Evolutionary conservation across 352 stramenopile species (phyloP).

Genomic region (Globisporangium irregulare): DNA sequence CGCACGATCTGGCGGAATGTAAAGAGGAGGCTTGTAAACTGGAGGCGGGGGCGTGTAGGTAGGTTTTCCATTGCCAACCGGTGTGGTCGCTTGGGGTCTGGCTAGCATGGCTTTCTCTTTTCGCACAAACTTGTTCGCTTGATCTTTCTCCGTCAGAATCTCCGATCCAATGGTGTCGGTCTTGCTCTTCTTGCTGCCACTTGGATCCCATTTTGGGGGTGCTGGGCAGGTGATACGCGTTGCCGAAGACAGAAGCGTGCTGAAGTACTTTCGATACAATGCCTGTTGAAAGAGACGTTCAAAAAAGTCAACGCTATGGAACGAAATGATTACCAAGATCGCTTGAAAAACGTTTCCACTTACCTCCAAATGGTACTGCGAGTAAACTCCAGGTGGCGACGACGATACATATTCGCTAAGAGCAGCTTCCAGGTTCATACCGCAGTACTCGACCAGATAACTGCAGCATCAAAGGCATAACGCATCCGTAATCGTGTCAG

Average conservation of each 20-base stretch:
- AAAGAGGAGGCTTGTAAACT: slow-evolving; percentile 69
- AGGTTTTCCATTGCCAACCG: slow-evolving; percentile 24
- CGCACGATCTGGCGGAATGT: slow-evolving; percentile 61
- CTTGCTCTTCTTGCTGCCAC: slow-evolving; percentile 38
- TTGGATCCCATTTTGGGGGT: slow-evolving; percentile 64
- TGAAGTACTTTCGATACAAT: slow-evolving; percentile 82
- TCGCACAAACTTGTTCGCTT: slow-evolving; percentile 53
- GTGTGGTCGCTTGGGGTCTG: slow-evolving; percentile 20
- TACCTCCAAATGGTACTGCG: slow-evolving; percentile 66
- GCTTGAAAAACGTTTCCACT: not conserved
- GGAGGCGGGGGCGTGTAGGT: slow-evolving; percentile 31
- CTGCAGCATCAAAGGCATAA: slow-evolving; percentile 23
- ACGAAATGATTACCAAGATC: not conserved
- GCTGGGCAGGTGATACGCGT: slow-evolving; percentile 44
- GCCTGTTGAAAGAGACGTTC: slow-evolving; percentile 21
- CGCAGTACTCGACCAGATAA: slow-evolving; percentile 72
- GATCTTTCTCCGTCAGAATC: slow-evolving; percentile 70
- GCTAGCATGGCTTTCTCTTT: slow-evolving; percentile 26
- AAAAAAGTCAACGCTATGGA: slow-evolving; percentile 2
- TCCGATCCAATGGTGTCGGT: slow-evolving; percentile 44
- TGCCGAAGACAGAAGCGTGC: slow-evolving; percentile 51
- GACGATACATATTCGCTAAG: slow-evolving; percentile 59
- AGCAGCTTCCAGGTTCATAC: slow-evolving; percentile 55
- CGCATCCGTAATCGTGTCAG: not conserved
- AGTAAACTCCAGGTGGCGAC: slow-evolving; percentile 63